A percentile compares a stretch with the other conserved stretches of the same genome.
These are phyloP conservation scores for Pichia ethanolica DNA, from an alignment of 805 yeast genomes.

Conservation along the genomic window DNA sequence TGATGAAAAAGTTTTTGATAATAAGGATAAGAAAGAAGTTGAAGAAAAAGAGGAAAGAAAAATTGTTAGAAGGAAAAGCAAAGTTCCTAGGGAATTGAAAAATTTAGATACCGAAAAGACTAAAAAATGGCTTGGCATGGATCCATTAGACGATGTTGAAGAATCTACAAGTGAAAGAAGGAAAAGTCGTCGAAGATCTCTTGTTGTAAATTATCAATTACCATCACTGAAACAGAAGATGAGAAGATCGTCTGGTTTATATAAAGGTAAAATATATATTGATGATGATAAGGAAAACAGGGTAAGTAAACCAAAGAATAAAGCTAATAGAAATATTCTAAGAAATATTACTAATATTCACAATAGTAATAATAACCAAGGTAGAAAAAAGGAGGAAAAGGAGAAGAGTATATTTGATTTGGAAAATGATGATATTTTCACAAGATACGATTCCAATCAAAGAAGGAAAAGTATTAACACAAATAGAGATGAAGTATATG, in stretches of 20 bases:
- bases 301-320: slow-evolving; percentile 1
- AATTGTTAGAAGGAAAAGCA: slow-evolving; percentile 9
- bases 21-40: not conserved
- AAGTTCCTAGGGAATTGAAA: slow-evolving; percentile 29
- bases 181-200: slow-evolving; percentile 38
- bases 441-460: not conserved
- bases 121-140: slow-evolving; percentile 12
- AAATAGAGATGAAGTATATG: not conserved
- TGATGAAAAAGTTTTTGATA: not conserved
- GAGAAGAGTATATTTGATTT: slow-evolving; percentile 7
- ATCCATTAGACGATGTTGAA: slow-evolving; percentile 22
- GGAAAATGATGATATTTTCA: slow-evolving; percentile 6
- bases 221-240: slow-evolving; percentile 63
- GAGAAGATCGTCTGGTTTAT: slow-evolving; percentile 54
- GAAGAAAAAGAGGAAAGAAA: not conserved
- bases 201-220: slow-evolving; percentile 53
- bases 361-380: not conserved
- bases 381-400: not conserved
- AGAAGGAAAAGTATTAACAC: not conserved
- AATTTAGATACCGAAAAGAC: slow-evolving; percentile 29
- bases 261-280: not conserved
- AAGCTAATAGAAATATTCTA: not conserved
- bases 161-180: slow-evolving; percentile 10
- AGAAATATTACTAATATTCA: slow-evolving; percentile 6
- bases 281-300: slow-evolving; percentile 13